Conservation (phyloP, 768 basidiomycete genomes). For the Mycena kentingensis region DNA sequence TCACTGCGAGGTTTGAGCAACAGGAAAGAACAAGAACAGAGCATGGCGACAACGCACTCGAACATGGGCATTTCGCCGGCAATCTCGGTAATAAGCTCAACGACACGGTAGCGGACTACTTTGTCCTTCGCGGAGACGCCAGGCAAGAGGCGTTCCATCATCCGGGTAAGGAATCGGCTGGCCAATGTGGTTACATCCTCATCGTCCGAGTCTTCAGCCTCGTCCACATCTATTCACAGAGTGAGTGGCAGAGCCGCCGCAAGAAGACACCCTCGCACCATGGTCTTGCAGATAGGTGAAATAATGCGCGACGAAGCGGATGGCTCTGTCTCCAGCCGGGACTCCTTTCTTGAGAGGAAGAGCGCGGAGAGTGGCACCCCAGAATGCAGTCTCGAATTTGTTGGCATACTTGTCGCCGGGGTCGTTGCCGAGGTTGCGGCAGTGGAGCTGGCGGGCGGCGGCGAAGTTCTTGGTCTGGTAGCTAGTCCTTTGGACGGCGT, state of each 20-base stretch:
- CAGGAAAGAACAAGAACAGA: conserved; percentile 3
- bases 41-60: conserved; percentile 69
- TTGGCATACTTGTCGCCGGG: conserved; percentile 58
- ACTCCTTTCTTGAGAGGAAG: conserved; percentile 82
- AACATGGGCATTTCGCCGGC: conserved; percentile 80
- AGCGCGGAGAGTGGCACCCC: conserved; percentile 58
- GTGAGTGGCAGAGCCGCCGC: neutral
- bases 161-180: conserved; percentile 63
- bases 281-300: conserved; percentile 74
- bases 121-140: conserved; percentile 90
- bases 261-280: conserved; percentile 45
- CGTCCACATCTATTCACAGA: conserved; percentile 37
- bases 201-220: conserved; percentile 39
- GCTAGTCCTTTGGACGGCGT: too few relatives aligned
- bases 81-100: conserved; percentile 78
- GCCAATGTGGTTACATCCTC: conserved; percentile 64
- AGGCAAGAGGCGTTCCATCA: conserved; percentile 68
- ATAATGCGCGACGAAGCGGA: conserved; percentile 84
- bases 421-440: conserved; percentile 53
- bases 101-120: conserved; percentile 75
- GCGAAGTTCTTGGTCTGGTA: conserved; percentile 94
- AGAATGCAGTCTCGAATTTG: conserved; percentile 69
- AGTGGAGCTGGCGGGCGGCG: conserved; percentile 77
- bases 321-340: conserved; percentile 67
- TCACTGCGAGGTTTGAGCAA: conserved; percentile 50